These are phyloP conservation scores for Lecanosticta acicola DNA, from an alignment of 2,329 filamentous ascomycete species.

Conservation along the genomic window DNA sequence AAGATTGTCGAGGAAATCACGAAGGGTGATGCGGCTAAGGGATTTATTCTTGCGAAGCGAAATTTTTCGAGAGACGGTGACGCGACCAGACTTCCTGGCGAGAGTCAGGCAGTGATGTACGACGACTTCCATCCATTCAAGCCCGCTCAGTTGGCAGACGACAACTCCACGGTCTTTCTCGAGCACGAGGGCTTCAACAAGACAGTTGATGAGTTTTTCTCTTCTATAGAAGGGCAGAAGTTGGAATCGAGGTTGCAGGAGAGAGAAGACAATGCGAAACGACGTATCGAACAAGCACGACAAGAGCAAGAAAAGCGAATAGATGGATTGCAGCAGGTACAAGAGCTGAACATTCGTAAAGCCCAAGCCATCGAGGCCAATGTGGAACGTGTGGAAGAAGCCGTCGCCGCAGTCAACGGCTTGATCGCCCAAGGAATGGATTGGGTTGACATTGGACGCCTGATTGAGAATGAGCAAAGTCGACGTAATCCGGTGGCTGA, in stretches of 20 bases:
- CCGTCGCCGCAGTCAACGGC: conserved; percentile 84
- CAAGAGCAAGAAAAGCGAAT: conserved; percentile 80
- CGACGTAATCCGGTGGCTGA: conserved; percentile 77
- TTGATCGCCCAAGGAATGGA: conserved; percentile 94
- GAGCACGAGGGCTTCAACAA: conserved; percentile 83
- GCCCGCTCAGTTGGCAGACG: conserved; percentile 69
- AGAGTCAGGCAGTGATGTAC: conserved; percentile 59
- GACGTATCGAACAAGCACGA: conserved; percentile 77
- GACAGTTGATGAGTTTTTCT: conserved; percentile 95
- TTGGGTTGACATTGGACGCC: conserved; percentile 82
- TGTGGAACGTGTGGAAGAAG: conserved; percentile 83
- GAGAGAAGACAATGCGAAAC: conserved; percentile 71
- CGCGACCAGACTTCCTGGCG: conserved; percentile 33
- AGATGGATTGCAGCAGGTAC: conserved; percentile 73
- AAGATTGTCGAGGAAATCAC: conserved; percentile 65
- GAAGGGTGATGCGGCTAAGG: conserved; percentile 59
- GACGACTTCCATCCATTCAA: conserved; percentile 94
- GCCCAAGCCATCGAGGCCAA: conserved; percentile 89
- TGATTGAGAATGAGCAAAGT: conserved; percentile 82
- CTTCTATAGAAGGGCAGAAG: conserved; percentile 89
- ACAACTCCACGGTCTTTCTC: conserved; percentile 61
- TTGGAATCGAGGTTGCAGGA: conserved; percentile 78
- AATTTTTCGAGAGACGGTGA: conserved; percentile 26
- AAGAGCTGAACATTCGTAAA: conserved; percentile 78
- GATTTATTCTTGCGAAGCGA: conserved; percentile 79